These are phyloP conservation scores for Globisporangium paroecandrum DNA, from an alignment of 352 stramenopile genomes.

Conservation along the genomic window DNA sequence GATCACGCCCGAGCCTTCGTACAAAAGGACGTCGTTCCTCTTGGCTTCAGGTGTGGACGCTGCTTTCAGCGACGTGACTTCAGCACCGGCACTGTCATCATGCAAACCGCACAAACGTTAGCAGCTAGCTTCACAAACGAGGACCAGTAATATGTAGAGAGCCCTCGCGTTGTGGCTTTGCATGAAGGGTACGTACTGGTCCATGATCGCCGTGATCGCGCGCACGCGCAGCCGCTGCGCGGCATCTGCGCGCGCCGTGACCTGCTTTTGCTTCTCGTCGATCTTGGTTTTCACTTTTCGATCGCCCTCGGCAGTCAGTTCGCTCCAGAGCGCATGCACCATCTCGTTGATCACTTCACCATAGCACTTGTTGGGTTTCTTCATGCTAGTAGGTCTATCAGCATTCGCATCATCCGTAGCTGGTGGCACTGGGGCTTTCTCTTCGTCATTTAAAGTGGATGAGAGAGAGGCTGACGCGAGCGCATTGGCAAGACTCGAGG, in stretches of 20 bases:
- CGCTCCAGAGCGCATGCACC: conserved; percentile 63
- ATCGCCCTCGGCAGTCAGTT: conserved; percentile 53
- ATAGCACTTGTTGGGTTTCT: conserved; percentile 40
- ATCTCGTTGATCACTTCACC: conserved; percentile 69
- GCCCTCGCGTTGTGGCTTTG: not conserved
- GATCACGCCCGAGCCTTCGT: conserved; percentile 72
- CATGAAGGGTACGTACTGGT: conserved; percentile 41
- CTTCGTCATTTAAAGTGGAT: not conserved
- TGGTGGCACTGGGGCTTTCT: conserved; percentile 5
- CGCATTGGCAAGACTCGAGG: conserved; percentile 9
- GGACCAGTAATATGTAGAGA: not conserved
- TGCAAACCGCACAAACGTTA: not conserved
- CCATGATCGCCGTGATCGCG: conserved; percentile 56
- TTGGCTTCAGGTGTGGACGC: conserved; percentile 12
- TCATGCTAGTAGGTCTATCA: not conserved
- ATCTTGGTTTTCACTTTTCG: conserved; percentile 63
- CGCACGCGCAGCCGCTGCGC: conserved; percentile 56
- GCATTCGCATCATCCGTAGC: not conserved
- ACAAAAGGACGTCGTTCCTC: conserved; percentile 73
- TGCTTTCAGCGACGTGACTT: conserved; percentile 43
- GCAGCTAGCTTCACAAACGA: not conserved
- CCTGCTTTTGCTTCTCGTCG: conserved; percentile 76
- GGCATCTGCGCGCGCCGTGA: conserved; percentile 52
- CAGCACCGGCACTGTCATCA: conserved; percentile 34
- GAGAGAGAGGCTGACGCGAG: conserved; percentile 4